Percentiles rank a stretch among this genome's conserved stretches.
Conservation (phyloP, 2,329 filamentous ascomycete species). For the Xylariaceae sp. region DNA sequence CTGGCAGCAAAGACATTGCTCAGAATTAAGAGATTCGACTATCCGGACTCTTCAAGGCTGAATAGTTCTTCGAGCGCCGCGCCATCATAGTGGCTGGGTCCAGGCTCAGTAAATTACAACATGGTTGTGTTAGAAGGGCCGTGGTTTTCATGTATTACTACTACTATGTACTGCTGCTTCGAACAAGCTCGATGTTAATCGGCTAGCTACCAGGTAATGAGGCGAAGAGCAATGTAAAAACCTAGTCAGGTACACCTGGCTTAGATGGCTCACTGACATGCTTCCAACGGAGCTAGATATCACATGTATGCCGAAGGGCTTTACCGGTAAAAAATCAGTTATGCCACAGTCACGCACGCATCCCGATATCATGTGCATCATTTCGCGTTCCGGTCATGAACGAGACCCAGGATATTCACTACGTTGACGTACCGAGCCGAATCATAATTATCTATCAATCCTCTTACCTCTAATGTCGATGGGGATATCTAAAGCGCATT, state of each 20-base stretch:
- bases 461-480: no score
- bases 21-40: background rate
- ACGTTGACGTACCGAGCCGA: no score
- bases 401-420: no score
- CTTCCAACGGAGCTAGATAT: background rate
- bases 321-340: background rate
- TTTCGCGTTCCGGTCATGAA: background rate
- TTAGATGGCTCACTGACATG: background rate
- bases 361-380: background rate
- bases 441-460: no score
- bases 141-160: slow-evolving; percentile 11
- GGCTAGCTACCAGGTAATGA: background rate
- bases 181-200: background rate
- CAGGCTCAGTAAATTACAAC: background rate
- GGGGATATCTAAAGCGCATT: background rate
- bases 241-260: background rate
- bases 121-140: background rate
- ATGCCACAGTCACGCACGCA: background rate
- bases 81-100: background rate
- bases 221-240: background rate
- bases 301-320: background rate
- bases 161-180: background rate
- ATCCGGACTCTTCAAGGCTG: background rate
- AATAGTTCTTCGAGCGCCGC: background rate
- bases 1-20: background rate